Conservation (phyloP, 208 protist genomes). For the Herpetomonas tarakana region DNA sequence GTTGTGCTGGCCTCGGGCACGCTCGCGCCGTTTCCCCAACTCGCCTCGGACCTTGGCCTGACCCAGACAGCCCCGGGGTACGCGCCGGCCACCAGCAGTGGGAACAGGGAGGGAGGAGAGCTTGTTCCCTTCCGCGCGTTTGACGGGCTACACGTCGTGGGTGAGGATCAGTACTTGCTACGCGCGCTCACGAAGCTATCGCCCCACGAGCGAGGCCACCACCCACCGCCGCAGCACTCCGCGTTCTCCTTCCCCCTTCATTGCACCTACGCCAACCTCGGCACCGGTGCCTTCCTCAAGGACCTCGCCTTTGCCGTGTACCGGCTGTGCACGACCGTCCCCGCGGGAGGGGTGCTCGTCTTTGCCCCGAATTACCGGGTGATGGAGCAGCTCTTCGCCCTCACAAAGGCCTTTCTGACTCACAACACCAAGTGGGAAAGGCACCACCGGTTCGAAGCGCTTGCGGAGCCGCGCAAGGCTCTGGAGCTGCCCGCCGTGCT, state of each 20-base stretch:
- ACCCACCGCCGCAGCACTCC: background rate
- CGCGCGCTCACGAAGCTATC: slow-evolving; percentile 26
- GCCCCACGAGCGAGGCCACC: no score
- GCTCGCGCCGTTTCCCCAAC: slow-evolving; percentile 85
- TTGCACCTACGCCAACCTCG: slow-evolving; percentile 53
- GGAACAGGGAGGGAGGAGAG: background rate
- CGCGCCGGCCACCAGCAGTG: no score
- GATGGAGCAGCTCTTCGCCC: slow-evolving; percentile 23
- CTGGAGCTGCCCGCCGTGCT: slow-evolving; percentile 25
- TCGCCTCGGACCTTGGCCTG: slow-evolving; percentile 72
- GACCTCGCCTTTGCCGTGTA: slow-evolving; percentile 34
- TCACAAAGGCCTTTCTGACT: slow-evolving; percentile 14
- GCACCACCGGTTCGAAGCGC: slow-evolving; percentile 5
- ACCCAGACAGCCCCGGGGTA: slow-evolving; percentile 13
- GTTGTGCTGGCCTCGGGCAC: slow-evolving; percentile 96
- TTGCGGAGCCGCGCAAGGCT: slow-evolving; percentile 28
- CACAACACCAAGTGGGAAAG: background rate
- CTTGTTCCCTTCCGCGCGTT: slow-evolving; percentile 7
- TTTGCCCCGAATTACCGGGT: slow-evolving; percentile 91
- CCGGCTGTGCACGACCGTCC: slow-evolving; percentile 21
- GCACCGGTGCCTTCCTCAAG: slow-evolving; percentile 32
- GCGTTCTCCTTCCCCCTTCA: slow-evolving; percentile 25
- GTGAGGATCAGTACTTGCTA: slow-evolving; percentile 29
- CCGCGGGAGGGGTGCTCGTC: slow-evolving; percentile 84
- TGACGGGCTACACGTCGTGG: slow-evolving; percentile 55